Conservation (phyloP, 2,329 filamentous ascomycete species). For the Fusarium metavorans region DNA sequence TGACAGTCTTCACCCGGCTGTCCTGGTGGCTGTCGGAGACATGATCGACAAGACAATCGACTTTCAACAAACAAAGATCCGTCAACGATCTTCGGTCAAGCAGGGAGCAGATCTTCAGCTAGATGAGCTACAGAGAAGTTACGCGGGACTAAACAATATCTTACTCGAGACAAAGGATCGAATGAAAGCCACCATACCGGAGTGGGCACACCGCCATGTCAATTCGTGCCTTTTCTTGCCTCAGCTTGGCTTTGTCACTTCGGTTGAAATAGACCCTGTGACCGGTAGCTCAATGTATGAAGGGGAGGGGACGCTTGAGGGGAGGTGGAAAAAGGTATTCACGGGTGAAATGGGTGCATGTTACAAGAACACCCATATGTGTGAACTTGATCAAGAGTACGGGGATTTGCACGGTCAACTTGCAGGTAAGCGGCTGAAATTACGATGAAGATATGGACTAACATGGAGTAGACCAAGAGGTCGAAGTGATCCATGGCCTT, state of each 20-base stretch:
- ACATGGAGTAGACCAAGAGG: slow-evolving; percentile 76
- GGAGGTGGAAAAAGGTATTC: slow-evolving; percentile 84
- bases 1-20: slow-evolving; percentile 67
- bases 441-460: slow-evolving; percentile 19
- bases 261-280: slow-evolving; percentile 66
- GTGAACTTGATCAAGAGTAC: slow-evolving; percentile 81
- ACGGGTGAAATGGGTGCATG: slow-evolving; percentile 77
- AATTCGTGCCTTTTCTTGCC: slow-evolving; percentile 90
- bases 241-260: slow-evolving; percentile 89
- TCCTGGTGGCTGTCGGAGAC: slow-evolving; percentile 75
- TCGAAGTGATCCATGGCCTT: slow-evolving; percentile 86
- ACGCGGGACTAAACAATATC: slow-evolving; percentile 81
- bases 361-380: slow-evolving; percentile 89
- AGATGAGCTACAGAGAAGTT: slow-evolving; percentile 81
- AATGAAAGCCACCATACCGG: slow-evolving; percentile 73
- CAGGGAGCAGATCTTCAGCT: slow-evolving; percentile 78
- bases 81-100: slow-evolving; percentile 79
- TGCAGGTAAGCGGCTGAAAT: slow-evolving; percentile 67
- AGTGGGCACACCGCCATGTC: slow-evolving; percentile 64
- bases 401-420: slow-evolving; percentile 90
- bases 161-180: slow-evolving; percentile 75
- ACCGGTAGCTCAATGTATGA: slow-evolving; percentile 71
- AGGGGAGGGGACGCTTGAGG: slow-evolving; percentile 66
- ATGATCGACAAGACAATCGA: slow-evolving; percentile 82
- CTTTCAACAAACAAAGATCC: slow-evolving; percentile 79